These are phyloP conservation scores for Candida railenensis DNA, from an alignment of 805 yeast species.

Conservation along the genomic window DNA sequence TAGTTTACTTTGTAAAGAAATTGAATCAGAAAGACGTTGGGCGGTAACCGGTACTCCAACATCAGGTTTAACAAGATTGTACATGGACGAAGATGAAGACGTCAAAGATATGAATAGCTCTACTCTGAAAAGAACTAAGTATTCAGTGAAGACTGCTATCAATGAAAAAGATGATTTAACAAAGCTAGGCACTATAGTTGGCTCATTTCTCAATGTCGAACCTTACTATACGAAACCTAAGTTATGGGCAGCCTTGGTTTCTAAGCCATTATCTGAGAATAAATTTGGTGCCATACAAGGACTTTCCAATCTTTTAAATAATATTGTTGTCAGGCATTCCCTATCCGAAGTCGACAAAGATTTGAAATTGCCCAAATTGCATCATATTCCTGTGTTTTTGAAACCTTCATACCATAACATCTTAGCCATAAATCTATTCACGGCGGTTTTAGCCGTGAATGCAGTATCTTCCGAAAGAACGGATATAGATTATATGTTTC, in stretches of 20 bases:
- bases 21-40: conserved; percentile 66
- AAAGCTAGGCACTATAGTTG: conserved; percentile 51
- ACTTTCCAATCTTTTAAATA: conserved; percentile 41
- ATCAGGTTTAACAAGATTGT: conserved; percentile 60
- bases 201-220: conserved; percentile 54
- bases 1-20: conserved; percentile 45
- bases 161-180: conserved; percentile 52
- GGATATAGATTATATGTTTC: conserved; percentile 71
- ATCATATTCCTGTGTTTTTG: conserved; percentile 57
- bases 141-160: conserved; percentile 49
- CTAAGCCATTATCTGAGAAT: conserved; percentile 46
- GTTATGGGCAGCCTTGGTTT: conserved; percentile 46
- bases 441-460: conserved; percentile 67
- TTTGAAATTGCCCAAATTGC: conserved; percentile 55
- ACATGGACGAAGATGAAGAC: conserved; percentile 41
- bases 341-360: conserved; percentile 54
- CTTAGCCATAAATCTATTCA: conserved; percentile 60
- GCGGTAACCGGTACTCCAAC: conserved; percentile 78
- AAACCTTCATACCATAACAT: conserved; percentile 63
- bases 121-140: conserved; percentile 42
- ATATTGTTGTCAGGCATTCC: conserved; percentile 57
- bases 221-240: conserved; percentile 53
- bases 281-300: conserved; percentile 41
- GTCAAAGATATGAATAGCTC: conserved; percentile 27
- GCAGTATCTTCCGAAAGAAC: conserved; percentile 71